Percentiles rank a stretch among this genome's conserved stretches.
Conservation (phyloP, 2,329 filamentous ascomycete genomes). For the Ploettnerulaceae sp. region DNA sequence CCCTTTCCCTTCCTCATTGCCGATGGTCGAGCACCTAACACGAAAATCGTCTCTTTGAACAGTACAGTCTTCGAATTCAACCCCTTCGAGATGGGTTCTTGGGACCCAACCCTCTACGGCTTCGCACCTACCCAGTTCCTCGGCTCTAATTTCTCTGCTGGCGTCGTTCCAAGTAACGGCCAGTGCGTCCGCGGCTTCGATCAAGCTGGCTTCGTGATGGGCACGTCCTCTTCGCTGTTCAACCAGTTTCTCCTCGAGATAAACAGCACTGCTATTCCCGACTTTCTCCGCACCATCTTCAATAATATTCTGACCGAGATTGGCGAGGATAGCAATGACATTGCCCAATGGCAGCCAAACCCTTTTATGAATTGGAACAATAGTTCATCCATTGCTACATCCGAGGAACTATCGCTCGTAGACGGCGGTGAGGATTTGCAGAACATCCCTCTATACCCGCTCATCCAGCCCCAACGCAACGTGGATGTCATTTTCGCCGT, state of each 20-base stretch:
- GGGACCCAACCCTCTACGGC: constrained; percentile 65
- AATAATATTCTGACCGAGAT: constrained; percentile 50
- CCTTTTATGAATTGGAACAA: constrained; percentile 67
- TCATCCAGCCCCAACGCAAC: constrained; percentile 66
- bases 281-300: constrained; percentile 46
- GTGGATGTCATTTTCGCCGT: constrained; percentile 80
- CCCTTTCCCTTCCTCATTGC: constrained; percentile 73
- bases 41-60: constrained; percentile 60
- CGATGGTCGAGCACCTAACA: constrained; percentile 59
- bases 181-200: constrained; percentile 75
- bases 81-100: constrained; percentile 74
- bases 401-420: constrained; percentile 59
- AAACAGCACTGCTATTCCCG: constrained; percentile 45
- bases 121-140: constrained; percentile 68
- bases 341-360: constrained; percentile 70
- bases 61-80: constrained; percentile 74
- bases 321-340: constrained; percentile 60
- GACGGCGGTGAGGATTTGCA: constrained; percentile 75
- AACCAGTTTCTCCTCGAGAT: constrained; percentile 69
- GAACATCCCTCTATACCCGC: constrained; percentile 73
- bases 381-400: constrained; percentile 51
- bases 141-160: constrained; percentile 66
- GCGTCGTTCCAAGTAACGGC: constrained; percentile 49
- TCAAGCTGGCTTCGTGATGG: constrained; percentile 78
- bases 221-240: constrained; percentile 80